phyloP scores from a whole-genome alignment of 306 rosid genomes.

The Neltuma alba region DNA sequence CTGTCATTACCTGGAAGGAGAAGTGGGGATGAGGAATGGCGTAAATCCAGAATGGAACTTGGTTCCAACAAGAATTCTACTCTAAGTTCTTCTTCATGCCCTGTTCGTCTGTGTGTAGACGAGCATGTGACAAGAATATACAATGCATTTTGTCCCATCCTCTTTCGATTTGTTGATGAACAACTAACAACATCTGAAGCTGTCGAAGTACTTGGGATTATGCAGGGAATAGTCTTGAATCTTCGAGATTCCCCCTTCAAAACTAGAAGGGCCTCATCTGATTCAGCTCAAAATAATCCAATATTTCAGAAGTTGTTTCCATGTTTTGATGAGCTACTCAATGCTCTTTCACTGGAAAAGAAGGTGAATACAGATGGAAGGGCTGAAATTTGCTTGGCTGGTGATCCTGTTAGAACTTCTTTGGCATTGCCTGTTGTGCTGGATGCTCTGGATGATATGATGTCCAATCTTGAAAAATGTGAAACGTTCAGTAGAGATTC shows the following conservation, averaged over 20 bases:
- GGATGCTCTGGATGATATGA: conserved; percentile 68
- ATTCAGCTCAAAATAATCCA: conserved; percentile 41
- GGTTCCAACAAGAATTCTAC: conserved; percentile 61
- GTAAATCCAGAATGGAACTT: conserved; percentile 72
- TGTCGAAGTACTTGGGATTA: conserved; percentile 54
- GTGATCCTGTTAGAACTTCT: conserved; percentile 67
- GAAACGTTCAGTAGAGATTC: conserved; percentile 54
- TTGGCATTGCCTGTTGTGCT: conserved; percentile 79
- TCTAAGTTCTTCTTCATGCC: conserved; percentile 62
- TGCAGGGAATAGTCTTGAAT: conserved; percentile 53
- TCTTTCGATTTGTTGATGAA: conserved; percentile 59
- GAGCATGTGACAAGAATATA: conserved; percentile 82
- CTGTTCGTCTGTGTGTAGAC: conserved; percentile 75
- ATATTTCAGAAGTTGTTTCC: conserved; percentile 60
- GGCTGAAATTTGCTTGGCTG: conserved; percentile 67
- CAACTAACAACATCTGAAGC: conserved; percentile 54
- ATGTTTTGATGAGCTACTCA: conserved; percentile 61
- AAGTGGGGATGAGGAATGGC: conserved; percentile 95
- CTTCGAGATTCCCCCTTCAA: conserved; percentile 65
- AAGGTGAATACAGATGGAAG: conserved; percentile 59
- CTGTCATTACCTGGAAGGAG: conserved; percentile 88
- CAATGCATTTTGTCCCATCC: conserved; percentile 66
- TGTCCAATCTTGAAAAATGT: conserved; percentile 58
- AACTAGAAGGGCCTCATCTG: conserved; percentile 61
- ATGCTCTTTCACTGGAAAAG: conserved; percentile 62